Percentiles rank a stretch among this genome's conserved stretches.
phyloP scores from a whole-genome alignment of 768 basidiomycete genomes.

The Butyriboletus loyo region DNA sequence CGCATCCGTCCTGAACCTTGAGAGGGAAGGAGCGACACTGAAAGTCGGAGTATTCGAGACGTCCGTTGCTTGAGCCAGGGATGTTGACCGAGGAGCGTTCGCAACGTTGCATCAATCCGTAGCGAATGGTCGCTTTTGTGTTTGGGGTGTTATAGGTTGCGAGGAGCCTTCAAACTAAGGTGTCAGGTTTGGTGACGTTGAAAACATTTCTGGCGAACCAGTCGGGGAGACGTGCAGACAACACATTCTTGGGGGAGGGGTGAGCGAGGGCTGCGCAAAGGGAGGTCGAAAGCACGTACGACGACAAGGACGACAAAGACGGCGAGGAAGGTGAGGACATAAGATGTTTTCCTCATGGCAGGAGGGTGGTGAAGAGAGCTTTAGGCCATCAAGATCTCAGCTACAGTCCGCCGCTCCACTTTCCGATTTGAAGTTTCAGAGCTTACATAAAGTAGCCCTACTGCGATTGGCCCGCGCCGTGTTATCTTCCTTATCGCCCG shows the following conservation, averaged over 20 bases:
- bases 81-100: constrained; percentile 47
- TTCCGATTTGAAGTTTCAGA: not conserved
- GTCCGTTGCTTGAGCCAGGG: constrained; percentile 43
- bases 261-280: not conserved
- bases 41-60: constrained; percentile 50
- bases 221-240: constrained; percentile 56
- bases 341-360: constrained; percentile 67
- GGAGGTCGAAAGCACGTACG: constrained; percentile 36
- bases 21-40: constrained; percentile 67
- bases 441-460: constrained; percentile 4
- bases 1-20: constrained; percentile 44
- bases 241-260: constrained; percentile 44
- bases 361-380: not conserved
- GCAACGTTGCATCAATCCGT: constrained; percentile 60
- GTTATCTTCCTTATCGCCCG: constrained; percentile 10
- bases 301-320: constrained; percentile 49
- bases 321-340: constrained; percentile 59
- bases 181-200: constrained; percentile 20
- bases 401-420: not conserved
- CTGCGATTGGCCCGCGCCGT: not conserved
- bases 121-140: constrained; percentile 48
- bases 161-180: constrained; percentile 39
- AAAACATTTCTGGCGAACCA: constrained; percentile 47
- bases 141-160: constrained; percentile 43
- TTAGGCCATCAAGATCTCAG: too few species aligned